These are phyloP conservation scores for Chaetomium sp. DNA, from an alignment of 2,329 filamentous ascomycete species.

Conservation along the genomic window DNA sequence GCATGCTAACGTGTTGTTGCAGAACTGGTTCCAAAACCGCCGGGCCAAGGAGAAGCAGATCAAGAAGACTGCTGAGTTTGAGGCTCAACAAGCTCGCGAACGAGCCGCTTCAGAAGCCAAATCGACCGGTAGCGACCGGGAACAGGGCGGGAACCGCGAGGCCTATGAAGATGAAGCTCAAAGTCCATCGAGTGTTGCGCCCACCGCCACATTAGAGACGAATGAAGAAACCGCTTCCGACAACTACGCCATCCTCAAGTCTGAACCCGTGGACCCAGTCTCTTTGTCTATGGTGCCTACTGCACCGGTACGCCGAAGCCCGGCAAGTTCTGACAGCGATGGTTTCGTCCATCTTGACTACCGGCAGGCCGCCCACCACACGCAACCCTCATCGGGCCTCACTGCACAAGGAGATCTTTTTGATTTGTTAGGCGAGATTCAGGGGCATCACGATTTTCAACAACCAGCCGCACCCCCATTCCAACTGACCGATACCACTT, in stretches of 20 bases:
- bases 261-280: slow-evolving; percentile 5
- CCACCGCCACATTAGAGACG: slow-evolving; percentile 30
- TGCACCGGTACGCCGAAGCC: slow-evolving; percentile 5
- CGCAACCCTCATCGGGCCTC: slow-evolving; percentile 2
- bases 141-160: slow-evolving; percentile 10
- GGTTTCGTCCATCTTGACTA: slow-evolving; percentile 14
- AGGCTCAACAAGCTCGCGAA: slow-evolving; percentile 38
- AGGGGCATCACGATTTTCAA: slow-evolving; percentile 12
- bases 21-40: slow-evolving; percentile 67
- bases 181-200: slow-evolving; percentile 31
- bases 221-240: slow-evolving; percentile 5
- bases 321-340: slow-evolving; percentile 15
- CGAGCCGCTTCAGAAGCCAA: slow-evolving; percentile 32
- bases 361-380: background rate
- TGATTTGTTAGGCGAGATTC: slow-evolving; percentile 9
- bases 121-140: slow-evolving; percentile 26
- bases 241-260: slow-evolving; percentile 7
- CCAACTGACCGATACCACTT: slow-evolving; percentile 2
- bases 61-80: slow-evolving; percentile 47
- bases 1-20: slow-evolving; percentile 14
- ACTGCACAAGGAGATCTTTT: slow-evolving; percentile 3
- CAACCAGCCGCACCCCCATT: slow-evolving; percentile 14
- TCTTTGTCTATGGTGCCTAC: background rate
- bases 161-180: slow-evolving; percentile 11
- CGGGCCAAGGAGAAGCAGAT: slow-evolving; percentile 60